Base-by-base conservation (phyloP, 2,329 filamentous ascomycete genomes). In the Talaromyces sp. region DNA sequence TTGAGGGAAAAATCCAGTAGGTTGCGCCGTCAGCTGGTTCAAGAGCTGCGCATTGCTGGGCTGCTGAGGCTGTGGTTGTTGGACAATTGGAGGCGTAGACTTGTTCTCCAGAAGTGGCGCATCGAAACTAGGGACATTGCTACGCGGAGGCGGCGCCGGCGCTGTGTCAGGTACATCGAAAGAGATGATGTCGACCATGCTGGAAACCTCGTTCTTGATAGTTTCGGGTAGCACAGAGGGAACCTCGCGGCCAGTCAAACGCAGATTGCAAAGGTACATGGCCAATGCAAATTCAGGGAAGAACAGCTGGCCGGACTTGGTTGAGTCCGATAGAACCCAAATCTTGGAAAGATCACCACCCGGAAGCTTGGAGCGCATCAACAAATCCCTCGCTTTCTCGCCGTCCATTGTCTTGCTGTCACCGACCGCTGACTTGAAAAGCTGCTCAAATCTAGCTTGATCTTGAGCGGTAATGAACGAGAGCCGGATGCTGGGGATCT, bases 181-280 rank as follows among this genome's bases (percentile, higher is more conserved):
- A 54, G 91, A 96, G 69, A 99, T 99, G 51, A 99, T 99, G 69
- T 99, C 94, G 36, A 99, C 94, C 92, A 99, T 97, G 75, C 94
- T 96, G 3, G 93, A 97, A 16, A 99, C 94, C 73, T 99, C 94
- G 66, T 99, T 99, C 77, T 86, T 89, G 60, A 99, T 87, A 54
- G 85, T 88, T 29, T 97, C 91, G 0, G 94, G 94, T 9, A 99
- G 80, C 5, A 70, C 73, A 2, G 80, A 68, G 0, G 94, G 94
- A 20, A 99, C 75, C 0, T 86, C 80, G 74, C 96, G 96, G 54
- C 91, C 91, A 0, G 90, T 94, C 53, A 97, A 80, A 71, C 88
- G 94, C 62, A 99, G 70, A 69, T 97, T 99, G 80, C 94, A 99
- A 29, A 99, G 84, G 66, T 99, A 99, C 94, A 99, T 97, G 57